Base-by-base conservation (phyloP, 768 basidiomycete genomes). In the Boletus pseudo-olivaceus region DNA sequence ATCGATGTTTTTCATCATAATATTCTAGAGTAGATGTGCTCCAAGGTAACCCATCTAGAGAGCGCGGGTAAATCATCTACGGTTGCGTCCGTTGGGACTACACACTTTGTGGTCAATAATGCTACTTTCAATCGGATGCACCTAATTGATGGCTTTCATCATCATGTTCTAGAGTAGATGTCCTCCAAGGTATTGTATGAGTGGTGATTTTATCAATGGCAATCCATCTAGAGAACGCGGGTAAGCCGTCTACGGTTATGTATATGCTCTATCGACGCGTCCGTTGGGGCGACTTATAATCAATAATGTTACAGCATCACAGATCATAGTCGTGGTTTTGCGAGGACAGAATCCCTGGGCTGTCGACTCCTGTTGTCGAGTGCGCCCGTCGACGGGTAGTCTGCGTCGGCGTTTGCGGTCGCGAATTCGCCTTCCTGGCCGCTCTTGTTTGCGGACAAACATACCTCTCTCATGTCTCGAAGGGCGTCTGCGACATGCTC, bases 401-500 rank as follows among this genome's bases (percentile, higher is more conserved):
- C 29, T 17, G 26, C 17, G 12, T 7, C 9, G 2, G 17, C 23
- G 8, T 17, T 27, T 19, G 51, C 17, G 11, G 54, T 37, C 26
- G 33, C 42, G 17, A 17, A 35, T 10, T 49, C 55, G 35, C 41
- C 51, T 17, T 59, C 45, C 20, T 66, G 38, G 15, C 20, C 56
- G 12, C 38, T 17, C 38, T 53, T 54, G 23, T 47, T 37, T 0
- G 45, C 55, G 7, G 51, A 51, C 7, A 65, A 54, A 52, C 84
- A 88, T 20, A 88, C 68, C 6, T 64, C 57, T 59, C 79, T 75
- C 85, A 96, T 90, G 58, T 92, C 85, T 51, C 75, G 65, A 59
- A 98, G 66, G 15, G 87, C 84, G 49, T 79, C 75, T 17, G 73
- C 66, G 45, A 97, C 72, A 23, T 81, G 79, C 43, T 75, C 65